phyloP scores from a whole-genome alignment of 2,329 filamentous ascomycete species.

The Arthrobotrys conoides region DNA sequence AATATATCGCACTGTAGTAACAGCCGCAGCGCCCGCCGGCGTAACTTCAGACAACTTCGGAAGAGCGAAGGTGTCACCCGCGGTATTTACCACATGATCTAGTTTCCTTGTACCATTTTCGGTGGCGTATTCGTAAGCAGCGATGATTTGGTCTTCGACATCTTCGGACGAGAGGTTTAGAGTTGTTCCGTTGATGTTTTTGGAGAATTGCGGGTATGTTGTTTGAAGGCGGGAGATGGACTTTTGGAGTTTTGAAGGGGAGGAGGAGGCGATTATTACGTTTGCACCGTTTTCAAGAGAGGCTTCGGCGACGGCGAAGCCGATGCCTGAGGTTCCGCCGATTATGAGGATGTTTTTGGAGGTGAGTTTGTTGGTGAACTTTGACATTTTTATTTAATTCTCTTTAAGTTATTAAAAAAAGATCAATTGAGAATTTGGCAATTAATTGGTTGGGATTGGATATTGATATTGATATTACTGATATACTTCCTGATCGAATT shows the following conservation, averaged over 20 bases:
- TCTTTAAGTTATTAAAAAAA: not conserved
- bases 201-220: constrained; percentile 68
- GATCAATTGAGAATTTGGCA: no score
- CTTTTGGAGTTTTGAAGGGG: constrained; percentile 69
- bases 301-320: constrained; percentile 74
- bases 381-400: constrained; percentile 23
- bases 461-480: no score
- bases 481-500: no score
- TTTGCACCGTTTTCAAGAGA: constrained; percentile 72
- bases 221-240: constrained; percentile 68
- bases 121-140: constrained; percentile 68
- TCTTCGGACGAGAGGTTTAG: constrained; percentile 70
- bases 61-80: constrained; percentile 69
- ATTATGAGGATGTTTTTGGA: constrained; percentile 72
- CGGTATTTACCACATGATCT: constrained; percentile 74
- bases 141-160: constrained; percentile 70
- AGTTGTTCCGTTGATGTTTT: constrained; percentile 68
- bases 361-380: constrained; percentile 66
- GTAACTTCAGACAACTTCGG: constrained; percentile 68
- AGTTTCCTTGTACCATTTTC: constrained; percentile 66
- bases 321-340: constrained; percentile 76
- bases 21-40: constrained; percentile 67
- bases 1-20: constrained; percentile 71
- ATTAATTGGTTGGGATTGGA: no score
- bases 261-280: constrained; percentile 76